Conservation (phyloP, 176 grass and related monocot species). For the Metroxylon sagu region DNA sequence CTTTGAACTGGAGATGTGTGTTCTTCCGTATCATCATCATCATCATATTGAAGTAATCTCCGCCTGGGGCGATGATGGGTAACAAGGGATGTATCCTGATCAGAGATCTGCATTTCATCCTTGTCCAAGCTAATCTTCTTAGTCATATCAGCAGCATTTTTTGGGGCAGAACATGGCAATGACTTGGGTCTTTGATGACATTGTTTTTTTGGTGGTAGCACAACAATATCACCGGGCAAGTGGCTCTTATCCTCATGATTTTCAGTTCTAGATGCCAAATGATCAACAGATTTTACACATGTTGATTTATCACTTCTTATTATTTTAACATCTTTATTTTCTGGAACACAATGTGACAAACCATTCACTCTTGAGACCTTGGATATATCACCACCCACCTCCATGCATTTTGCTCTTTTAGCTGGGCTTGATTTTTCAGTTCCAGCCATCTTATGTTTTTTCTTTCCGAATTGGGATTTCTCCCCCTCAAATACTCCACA, state of each 20-base stretch:
- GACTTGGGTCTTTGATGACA: constrained; percentile 18
- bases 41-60: constrained; percentile 49
- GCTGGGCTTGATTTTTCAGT: constrained; percentile 26
- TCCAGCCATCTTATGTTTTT: constrained; percentile 32
- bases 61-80: constrained; percentile 29
- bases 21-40: constrained; percentile 54
- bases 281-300: constrained; percentile 18
- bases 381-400: constrained; percentile 22
- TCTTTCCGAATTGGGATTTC: constrained; percentile 32
- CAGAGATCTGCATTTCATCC: too few species aligned
- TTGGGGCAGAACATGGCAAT: constrained; percentile 13
- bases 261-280: constrained; percentile 11
- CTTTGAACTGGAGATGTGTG: constrained; percentile 55
- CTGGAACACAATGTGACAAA: background rate
- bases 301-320: constrained; percentile 32
- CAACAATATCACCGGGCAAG: constrained; percentile 12
- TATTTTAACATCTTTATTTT: constrained; percentile 16
- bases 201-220: constrained; percentile 29
- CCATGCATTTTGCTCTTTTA: constrained; percentile 38
- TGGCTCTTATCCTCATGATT: constrained; percentile 12
- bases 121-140: too few species aligned
- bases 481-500: constrained; percentile 18
- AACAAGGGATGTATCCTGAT: too few species aligned
- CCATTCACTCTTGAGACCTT: constrained; percentile 27
- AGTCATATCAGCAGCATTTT: constrained; percentile 20